phyloP scores from a whole-genome alignment of 23 red algal genomes.

The Gracilaria domingensis region DNA sequence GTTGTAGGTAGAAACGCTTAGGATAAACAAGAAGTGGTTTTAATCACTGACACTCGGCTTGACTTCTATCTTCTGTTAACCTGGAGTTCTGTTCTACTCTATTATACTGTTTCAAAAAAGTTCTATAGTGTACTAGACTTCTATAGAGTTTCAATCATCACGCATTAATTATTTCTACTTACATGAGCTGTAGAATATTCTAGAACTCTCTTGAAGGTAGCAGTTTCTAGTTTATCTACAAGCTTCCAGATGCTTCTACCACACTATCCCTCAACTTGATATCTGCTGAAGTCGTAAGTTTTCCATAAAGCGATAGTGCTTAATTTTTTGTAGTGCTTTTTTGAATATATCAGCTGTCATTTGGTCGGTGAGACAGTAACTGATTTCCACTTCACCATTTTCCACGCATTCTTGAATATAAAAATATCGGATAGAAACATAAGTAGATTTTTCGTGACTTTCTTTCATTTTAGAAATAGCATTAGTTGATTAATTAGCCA shows the following conservation, averaged over 20 bases:
- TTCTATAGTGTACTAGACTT: constrained; percentile 4
- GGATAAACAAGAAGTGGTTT: not conserved
- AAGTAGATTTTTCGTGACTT: too few relatives aligned
- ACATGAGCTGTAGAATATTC: not conserved
- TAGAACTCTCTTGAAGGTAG: not conserved
- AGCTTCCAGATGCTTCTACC: not conserved
- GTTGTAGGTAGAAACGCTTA: too few relatives aligned
- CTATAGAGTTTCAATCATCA: not conserved
- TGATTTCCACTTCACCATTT: too few relatives aligned
- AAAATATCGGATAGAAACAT: too few relatives aligned
- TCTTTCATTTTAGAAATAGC: too few relatives aligned
- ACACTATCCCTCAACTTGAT: not conserved
- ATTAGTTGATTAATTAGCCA: too few relatives aligned
- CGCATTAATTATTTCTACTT: not conserved
- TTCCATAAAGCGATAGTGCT: too few relatives aligned
- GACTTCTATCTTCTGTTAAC: constrained; percentile 1
- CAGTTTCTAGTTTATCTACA: not conserved
- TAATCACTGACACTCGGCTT: not conserved
- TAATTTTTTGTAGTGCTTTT: too few relatives aligned
- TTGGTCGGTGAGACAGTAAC: too few relatives aligned
- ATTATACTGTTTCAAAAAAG: constrained; percentile 1
- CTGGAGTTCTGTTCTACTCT: not conserved
- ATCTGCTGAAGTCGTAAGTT: too few relatives aligned
- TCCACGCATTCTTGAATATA: too few relatives aligned
- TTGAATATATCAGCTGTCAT: too few relatives aligned